phyloP scores from a whole-genome alignment of 75 land plant species.

The Chamaecyparis obtusa region DNA sequence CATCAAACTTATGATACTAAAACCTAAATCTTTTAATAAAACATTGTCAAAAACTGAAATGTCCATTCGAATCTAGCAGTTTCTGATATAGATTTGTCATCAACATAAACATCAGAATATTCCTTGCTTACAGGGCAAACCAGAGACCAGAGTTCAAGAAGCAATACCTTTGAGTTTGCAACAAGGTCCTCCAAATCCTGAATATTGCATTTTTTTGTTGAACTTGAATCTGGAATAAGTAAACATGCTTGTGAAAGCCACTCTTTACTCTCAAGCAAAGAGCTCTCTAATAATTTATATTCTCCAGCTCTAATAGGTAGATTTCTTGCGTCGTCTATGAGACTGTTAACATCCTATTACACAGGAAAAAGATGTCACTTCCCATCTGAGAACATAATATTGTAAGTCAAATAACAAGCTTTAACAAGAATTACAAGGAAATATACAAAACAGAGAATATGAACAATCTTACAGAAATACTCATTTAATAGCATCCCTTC shows the following conservation, averaged over 20 bases:
- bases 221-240: background rate
- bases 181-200: constrained; percentile 8
- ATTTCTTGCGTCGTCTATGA: background rate
- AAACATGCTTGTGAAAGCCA: constrained; percentile 4
- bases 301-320: constrained; percentile 9
- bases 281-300: constrained; percentile 12
- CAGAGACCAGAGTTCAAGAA: background rate
- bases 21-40: background rate
- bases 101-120: background rate
- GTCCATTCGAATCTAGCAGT: background rate
- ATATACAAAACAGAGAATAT: background rate
- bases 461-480: background rate
- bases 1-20: background rate
- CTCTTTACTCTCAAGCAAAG: background rate
- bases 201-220: constrained; percentile 6
- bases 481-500: background rate
- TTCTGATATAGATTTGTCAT: background rate
- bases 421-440: background rate
- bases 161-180: background rate
- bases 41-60: background rate
- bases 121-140: background rate
- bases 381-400: background rate
- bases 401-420: background rate
- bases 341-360: background rate
- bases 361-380: background rate